Evolutionary conservation across 2,329 filamentous ascomycete genomes (phyloP).

Genomic region (Exserohilum rostratum): DNA sequence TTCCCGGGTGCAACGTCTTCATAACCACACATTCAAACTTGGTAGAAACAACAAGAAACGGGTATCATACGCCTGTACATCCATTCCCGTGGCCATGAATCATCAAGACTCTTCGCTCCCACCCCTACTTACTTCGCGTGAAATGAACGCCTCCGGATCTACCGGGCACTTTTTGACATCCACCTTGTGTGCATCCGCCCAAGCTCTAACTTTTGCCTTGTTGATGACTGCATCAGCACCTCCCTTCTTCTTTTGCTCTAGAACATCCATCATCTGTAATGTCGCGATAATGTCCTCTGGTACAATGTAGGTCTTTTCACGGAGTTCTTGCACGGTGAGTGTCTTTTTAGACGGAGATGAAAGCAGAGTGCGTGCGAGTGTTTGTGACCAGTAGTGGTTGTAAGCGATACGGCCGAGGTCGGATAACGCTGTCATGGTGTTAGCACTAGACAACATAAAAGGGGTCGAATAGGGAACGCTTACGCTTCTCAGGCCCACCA

Average conservation of each 20-base stretch:
- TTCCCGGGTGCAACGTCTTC: neutral
- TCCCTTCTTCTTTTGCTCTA: conserved; percentile 61
- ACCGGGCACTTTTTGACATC: conserved; percentile 66
- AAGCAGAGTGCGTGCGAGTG: conserved; percentile 74
- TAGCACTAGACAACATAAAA: conserved; percentile 2
- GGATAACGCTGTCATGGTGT: conserved; percentile 66
- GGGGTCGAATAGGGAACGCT: conserved; percentile 4
- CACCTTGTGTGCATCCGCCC: conserved; percentile 68
- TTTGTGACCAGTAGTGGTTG: conserved; percentile 81
- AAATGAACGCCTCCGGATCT: conserved; percentile 75
- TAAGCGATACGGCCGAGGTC: conserved; percentile 85
- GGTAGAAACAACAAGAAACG: neutral
- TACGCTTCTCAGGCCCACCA: conserved; percentile 87
- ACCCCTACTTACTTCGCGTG: conserved; percentile 54
- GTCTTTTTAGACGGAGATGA: conserved; percentile 53
- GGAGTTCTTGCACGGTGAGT: conserved; percentile 73
- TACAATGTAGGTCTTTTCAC: conserved; percentile 79
- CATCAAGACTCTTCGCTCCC: conserved; percentile 31
- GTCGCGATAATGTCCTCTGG: conserved; percentile 81
- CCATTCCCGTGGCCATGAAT: neutral
- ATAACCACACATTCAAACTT: neutral
- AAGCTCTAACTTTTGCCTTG: conserved; percentile 67
- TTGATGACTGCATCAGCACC: conserved; percentile 58
- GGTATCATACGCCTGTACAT: neutral
- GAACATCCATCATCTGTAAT: conserved; percentile 78